These are phyloP conservation scores for Suhomyces anneliseae DNA, from an alignment of 1,139 yeast genomes.

Conservation along the genomic window DNA sequence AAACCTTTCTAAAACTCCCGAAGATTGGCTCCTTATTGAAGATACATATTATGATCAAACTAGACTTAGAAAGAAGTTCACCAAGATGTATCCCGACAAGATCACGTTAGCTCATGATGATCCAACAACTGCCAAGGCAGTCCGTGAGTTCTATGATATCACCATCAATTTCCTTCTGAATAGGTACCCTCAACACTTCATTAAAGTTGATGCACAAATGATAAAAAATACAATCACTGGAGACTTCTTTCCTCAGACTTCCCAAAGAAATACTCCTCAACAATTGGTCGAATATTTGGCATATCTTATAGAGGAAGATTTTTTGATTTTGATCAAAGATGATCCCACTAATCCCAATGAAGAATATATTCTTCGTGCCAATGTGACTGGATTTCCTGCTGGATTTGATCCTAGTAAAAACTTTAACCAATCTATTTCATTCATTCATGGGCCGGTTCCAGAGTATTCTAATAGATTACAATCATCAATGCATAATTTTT, in stretches of 20 bases:
- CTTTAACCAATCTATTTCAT: constrained; percentile 37
- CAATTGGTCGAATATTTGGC: constrained; percentile 27
- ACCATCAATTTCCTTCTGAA: constrained; percentile 26
- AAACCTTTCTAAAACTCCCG: constrained; percentile 30
- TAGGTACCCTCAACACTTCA: constrained; percentile 39
- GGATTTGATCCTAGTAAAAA: constrained; percentile 43
- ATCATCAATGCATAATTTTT: constrained; percentile 40
- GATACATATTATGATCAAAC: constrained; percentile 32
- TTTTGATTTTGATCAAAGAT: constrained; percentile 37
- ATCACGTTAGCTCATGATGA: constrained; percentile 24
- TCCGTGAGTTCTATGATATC: constrained; percentile 34
- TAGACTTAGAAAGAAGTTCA: constrained; percentile 21
- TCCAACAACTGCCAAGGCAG: constrained; percentile 25
- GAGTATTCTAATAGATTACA: constrained; percentile 35
- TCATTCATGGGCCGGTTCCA: constrained; percentile 45
- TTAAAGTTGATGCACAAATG: constrained; percentile 10
- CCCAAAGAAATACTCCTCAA: constrained; percentile 16
- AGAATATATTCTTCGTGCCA: constrained; percentile 39
- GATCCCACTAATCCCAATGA: constrained; percentile 31
- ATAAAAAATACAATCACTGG: constrained; percentile 32
- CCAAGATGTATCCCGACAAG: constrained; percentile 21
- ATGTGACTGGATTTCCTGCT: constrained; percentile 42
- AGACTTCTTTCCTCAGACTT: constrained; percentile 26
- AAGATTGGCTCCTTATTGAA: constrained; percentile 42
- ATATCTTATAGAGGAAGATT: constrained; percentile 41